phyloP scores from a whole-genome alignment of 768 basidiomycete species.

The Hirschioporus abietinus region DNA sequence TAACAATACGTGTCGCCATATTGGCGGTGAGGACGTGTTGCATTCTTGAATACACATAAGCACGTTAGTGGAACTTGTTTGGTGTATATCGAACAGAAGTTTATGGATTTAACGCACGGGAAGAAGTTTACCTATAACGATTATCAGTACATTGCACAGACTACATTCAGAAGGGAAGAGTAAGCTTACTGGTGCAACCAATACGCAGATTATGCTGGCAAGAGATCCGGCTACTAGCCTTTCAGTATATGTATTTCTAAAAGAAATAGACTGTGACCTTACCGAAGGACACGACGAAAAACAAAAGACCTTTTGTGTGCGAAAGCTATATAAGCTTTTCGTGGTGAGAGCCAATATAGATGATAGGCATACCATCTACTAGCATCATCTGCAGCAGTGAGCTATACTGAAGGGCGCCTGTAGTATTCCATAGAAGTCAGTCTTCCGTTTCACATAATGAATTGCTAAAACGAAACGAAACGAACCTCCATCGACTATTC shows the following conservation, averaged over 20 bases:
- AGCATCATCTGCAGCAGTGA: not conserved
- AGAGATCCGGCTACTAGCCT: not conserved
- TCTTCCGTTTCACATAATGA: not conserved
- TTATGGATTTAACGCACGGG: not conserved
- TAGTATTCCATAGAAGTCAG: not conserved
- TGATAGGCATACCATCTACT: not conserved
- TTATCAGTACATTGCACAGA: not conserved
- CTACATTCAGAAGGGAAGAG: not conserved
- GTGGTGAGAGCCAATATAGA: not conserved
- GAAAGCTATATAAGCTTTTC: not conserved
- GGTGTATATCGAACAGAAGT: too few relatives aligned
- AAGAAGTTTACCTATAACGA: not conserved
- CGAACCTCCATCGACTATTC: not conserved
- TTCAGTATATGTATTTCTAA: not conserved
- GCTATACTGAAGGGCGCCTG: not conserved
- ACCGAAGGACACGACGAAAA: not conserved
- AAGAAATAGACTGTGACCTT: not conserved
- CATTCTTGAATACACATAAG: not conserved
- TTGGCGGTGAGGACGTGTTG: not conserved
- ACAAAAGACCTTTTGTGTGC: not conserved
- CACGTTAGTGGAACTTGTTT: not conserved
- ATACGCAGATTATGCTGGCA: not conserved
- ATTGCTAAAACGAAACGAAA: not conserved
- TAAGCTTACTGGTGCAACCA: not conserved
- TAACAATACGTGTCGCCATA: not conserved